A percentile compares a stretch with the other conserved stretches of the same genome.
These are phyloP conservation scores for Sextonia rubra DNA, from an alignment of 164 flowering plant genomes.

Conservation along the genomic window DNA sequence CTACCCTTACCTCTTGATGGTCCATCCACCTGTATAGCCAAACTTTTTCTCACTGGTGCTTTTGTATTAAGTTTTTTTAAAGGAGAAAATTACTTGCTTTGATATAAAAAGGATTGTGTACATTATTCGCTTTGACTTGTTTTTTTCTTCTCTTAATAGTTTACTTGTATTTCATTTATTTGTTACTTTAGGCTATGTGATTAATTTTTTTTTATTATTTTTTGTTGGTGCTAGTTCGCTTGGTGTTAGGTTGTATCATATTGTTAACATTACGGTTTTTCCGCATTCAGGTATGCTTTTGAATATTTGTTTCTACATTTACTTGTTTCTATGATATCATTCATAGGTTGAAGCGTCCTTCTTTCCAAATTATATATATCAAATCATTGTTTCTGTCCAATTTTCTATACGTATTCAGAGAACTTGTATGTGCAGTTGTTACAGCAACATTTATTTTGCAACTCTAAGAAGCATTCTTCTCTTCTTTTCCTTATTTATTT, in stretches of 20 bases:
- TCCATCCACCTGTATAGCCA: too few relatives aligned
- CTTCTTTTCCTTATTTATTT: too few relatives aligned
- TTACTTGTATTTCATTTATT: background rate
- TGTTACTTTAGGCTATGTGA: background rate
- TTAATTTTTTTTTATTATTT: background rate
- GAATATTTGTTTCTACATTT: background rate
- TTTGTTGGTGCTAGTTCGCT: slow-evolving; percentile 49
- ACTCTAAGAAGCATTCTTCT: too few relatives aligned
- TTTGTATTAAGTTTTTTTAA: background rate
- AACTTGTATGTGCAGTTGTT: too few relatives aligned
- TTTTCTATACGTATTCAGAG: too few relatives aligned
- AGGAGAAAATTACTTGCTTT: background rate
- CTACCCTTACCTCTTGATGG: too few relatives aligned
- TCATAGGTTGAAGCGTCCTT: background rate
- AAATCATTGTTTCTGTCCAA: too few relatives aligned
- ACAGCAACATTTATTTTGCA: too few relatives aligned
- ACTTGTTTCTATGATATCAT: too few relatives aligned
- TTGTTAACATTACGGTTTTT: slow-evolving; percentile 60
- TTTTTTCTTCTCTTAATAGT: background rate
- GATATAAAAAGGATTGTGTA: background rate
- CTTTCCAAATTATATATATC: background rate
- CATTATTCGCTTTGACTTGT: background rate
- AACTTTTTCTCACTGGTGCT: too few relatives aligned
- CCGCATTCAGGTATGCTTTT: slow-evolving; percentile 60
- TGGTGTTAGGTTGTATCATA: slow-evolving; percentile 63